Base-by-base conservation (phyloP, 805 yeast genomes). In the Lipomyces yamadae region DNA sequence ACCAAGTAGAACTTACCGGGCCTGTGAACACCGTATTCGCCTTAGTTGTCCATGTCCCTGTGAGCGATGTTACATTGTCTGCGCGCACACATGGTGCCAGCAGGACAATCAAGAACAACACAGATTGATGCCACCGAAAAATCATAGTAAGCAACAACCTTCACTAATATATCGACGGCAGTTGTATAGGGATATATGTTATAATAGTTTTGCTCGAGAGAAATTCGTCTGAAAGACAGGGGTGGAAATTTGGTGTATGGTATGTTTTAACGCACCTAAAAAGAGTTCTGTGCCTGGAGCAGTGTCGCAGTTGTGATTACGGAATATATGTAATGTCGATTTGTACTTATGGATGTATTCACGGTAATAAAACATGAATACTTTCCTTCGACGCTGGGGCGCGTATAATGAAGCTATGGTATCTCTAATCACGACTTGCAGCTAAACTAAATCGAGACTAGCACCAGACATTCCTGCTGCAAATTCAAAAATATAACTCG, bases 11-110 rank as follows among this genome's bases (percentile, higher is more conserved):
- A 71, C 74, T 15, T 72, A 74, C 93, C 90, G 5, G 97, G 0
- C 99, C 99, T 0, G 99, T 95, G 81, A 94, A 88, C 6, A 95
- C 99, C 11, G 96, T 87, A 77, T 90, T 91, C 11, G 98, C 88
- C 78, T 95, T 95, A 18, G 98, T 89, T 0, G 93, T 79, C 99
- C 99, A 95, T 0, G 99, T 95, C 5, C 99, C 99, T 33, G 69
- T 56, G 52, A 72, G 63, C n/a, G 48, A 18, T 13, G 48, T 42
- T 18, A 1, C 48, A 42, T 42, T 42, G n/a, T 1, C 48, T 1
- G 48, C 48, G 24, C 48, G 48, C 18, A 42, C 48, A n/a, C 5
- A 42, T 6, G 48, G 48, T 42, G 10, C 48, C 15, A 42, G 5
- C 48, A 42, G 8, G 15, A 24, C 48, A 42, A 42, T 24, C 48